A percentile compares a stretch with the other conserved stretches of the same genome.
Evolutionary conservation across 2,329 filamentous ascomycete genomes (phyloP).

Genomic region (Talaromyces rugulosus): DNA sequence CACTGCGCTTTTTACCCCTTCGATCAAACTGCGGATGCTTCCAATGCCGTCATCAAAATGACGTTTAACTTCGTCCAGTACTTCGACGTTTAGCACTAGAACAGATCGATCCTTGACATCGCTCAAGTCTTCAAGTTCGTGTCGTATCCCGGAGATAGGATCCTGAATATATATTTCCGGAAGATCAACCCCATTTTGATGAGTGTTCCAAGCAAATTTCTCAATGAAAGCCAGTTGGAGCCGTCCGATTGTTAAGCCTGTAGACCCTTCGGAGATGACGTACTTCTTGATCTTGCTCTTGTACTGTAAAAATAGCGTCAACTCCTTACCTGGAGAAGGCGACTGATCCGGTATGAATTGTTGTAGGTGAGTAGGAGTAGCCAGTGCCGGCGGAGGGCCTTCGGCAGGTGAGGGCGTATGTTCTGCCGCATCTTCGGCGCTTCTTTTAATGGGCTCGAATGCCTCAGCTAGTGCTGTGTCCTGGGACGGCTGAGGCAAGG

Average conservation of each 20-base stretch:
- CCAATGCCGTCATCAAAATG: slow-evolving; percentile 92
- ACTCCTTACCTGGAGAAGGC: slow-evolving; percentile 71
- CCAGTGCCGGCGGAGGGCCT: slow-evolving; percentile 22
- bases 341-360: slow-evolving; percentile 54
- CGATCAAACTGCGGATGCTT: slow-evolving; percentile 74
- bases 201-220: slow-evolving; percentile 98
- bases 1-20: slow-evolving; percentile 77
- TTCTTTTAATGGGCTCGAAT: slow-evolving; percentile 30
- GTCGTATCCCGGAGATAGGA: slow-evolving; percentile 88
- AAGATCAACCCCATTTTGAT: slow-evolving; percentile 85
- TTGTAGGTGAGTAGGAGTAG: slow-evolving; percentile 45
- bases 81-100: slow-evolving; percentile 88
- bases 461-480: slow-evolving; percentile 30
- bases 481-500: slow-evolving; percentile 43
- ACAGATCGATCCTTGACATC: slow-evolving; percentile 96
- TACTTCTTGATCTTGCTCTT: slow-evolving; percentile 98
- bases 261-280: slow-evolving; percentile 76
- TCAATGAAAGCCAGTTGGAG: slow-evolving; percentile 96
- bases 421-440: slow-evolving; percentile 1
- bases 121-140: slow-evolving; percentile 87
- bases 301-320: slow-evolving; percentile 93
- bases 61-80: slow-evolving; percentile 89
- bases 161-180: slow-evolving; percentile 99
- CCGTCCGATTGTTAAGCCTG: slow-evolving; percentile 79
- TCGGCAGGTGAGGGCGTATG: slow-evolving; percentile 14